phyloP scores from a whole-genome alignment of 441 rosid genomes.

The Jatropha podagrica region DNA sequence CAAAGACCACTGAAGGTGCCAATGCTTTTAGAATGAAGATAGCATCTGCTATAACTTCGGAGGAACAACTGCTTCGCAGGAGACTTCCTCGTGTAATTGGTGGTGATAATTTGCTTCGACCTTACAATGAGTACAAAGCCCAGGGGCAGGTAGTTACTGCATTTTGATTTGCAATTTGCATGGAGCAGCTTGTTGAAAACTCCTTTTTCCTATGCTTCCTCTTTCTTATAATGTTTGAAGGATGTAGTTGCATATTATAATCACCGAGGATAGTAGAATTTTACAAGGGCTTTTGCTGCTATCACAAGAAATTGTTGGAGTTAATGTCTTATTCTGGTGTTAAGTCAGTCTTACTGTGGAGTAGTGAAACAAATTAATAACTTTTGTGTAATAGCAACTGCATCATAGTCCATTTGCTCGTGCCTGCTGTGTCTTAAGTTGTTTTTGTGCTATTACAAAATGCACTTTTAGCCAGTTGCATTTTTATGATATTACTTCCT shows the following conservation, averaged over 20 bases:
- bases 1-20: conserved; percentile 99
- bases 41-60: conserved; percentile 94
- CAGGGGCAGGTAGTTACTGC: conserved; percentile 73
- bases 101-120: conserved; percentile 90
- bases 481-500: not conserved
- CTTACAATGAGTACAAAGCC: conserved; percentile 83
- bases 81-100: conserved; percentile 91
- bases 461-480: not conserved
- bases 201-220: too few species aligned
- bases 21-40: conserved; percentile 99
- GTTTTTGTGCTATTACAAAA: not conserved
- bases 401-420: not conserved
- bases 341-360: not conserved
- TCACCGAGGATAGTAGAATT: not conserved
- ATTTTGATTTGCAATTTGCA: not conserved
- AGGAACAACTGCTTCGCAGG: conserved; percentile 94
- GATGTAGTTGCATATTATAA: too few species aligned
- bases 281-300: not conserved
- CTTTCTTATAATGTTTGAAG: too few species aligned
- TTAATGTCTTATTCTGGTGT: not conserved
- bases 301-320: not conserved
- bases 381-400: not conserved
- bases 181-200: not conserved
- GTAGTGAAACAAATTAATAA: not conserved
- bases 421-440: not conserved